Base-by-base conservation (phyloP, 805 yeast genomes). In the Scheffersomyces lignosus region DNA sequence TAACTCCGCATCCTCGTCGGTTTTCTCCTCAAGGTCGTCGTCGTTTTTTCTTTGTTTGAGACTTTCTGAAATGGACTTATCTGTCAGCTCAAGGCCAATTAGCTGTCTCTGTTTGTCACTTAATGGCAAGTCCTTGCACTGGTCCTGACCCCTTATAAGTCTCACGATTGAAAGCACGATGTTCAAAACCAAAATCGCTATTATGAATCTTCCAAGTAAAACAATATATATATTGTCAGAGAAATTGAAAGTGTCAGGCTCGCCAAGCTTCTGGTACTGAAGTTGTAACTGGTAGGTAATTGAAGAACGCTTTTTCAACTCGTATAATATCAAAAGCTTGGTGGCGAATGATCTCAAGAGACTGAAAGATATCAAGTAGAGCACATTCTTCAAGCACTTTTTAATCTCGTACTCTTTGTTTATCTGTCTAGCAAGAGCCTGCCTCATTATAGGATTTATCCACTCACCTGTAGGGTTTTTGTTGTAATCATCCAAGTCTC, bases 81-180 rank as follows among this genome's bases (percentile, higher is more conserved):
- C n/a, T n/a, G n/a, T n/a, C 4, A 35, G 36, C 29, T 45, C 41
- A 18, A 77, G 59, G 1, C 80, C 81, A 26, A 77, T 55, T 12
- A 77, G 51, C 27, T 56, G 53, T 31, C 81, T 54, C 51, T 77
- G 81, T 16, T 58, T 60, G 31, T 59, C 62, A 7, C 61, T 70
- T 41, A 77, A 62, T 3, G 80, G 79, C 39, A 77, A 57, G 48
- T 77, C 81, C 24, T 60, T 46, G 44, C 81, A 76, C 46, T 70
- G 72, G 45, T 77, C 81, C 40, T 63, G 68, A 1, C 74, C 70
- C 43, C 61, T 65, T 5, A 63, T 16, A 12, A 73, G 44, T 29
- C 50, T 54, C 27, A 61, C 41, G 3, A 56, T 18, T 15, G 69
- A 53, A 2, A 54, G 26, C 8, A 51, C 20, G 8, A 70, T 54